Percentiles rank a stretch among this genome's conserved stretches.
phyloP scores from a whole-genome alignment of 2,329 filamentous ascomycete species.

The Alternaria sp. region DNA sequence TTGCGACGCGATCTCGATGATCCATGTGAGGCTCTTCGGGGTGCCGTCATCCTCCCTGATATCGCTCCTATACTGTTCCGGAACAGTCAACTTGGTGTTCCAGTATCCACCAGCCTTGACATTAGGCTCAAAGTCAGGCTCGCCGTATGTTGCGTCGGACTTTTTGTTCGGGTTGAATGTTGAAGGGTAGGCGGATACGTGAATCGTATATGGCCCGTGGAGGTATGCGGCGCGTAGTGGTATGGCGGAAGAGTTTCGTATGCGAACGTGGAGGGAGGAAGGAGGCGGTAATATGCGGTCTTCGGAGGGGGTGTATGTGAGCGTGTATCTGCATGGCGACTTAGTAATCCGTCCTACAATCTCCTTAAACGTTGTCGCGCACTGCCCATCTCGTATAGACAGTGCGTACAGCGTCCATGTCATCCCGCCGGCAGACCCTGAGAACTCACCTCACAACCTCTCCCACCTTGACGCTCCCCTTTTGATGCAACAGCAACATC shows the following conservation, averaged over 20 bases:
- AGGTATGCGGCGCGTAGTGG: constrained; percentile 93
- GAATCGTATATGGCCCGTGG: constrained; percentile 92
- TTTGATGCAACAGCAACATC: constrained; percentile 92
- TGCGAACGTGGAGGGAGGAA: constrained; percentile 77
- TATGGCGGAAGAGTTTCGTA: constrained; percentile 91
- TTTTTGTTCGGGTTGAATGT: constrained; percentile 84
- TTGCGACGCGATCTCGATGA: constrained; percentile 90
- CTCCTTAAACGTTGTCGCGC: background rate
- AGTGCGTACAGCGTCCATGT: background rate
- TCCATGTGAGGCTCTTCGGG: constrained; percentile 74
- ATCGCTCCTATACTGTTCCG: constrained; percentile 71
- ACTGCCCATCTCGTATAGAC: background rate
- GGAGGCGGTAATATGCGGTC: constrained; percentile 92
- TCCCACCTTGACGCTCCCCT: constrained; percentile 90
- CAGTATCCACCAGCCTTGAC: constrained; percentile 92
- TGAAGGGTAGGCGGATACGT: constrained; percentile 83
- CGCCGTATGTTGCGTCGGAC: constrained; percentile 73
- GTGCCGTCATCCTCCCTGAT: constrained; percentile 24
- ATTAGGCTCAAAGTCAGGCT: constrained; percentile 93
- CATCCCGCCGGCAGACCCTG: background rate
- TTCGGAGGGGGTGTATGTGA: constrained; percentile 88
- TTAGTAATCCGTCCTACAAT: constrained; percentile 1
- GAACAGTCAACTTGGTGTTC: constrained; percentile 79
- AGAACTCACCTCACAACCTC: constrained; percentile 77
- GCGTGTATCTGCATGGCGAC: constrained; percentile 64